Evolutionary conservation across 2,329 filamentous ascomycete species (phyloP).

Genomic region (Seiridium cupressi): DNA sequence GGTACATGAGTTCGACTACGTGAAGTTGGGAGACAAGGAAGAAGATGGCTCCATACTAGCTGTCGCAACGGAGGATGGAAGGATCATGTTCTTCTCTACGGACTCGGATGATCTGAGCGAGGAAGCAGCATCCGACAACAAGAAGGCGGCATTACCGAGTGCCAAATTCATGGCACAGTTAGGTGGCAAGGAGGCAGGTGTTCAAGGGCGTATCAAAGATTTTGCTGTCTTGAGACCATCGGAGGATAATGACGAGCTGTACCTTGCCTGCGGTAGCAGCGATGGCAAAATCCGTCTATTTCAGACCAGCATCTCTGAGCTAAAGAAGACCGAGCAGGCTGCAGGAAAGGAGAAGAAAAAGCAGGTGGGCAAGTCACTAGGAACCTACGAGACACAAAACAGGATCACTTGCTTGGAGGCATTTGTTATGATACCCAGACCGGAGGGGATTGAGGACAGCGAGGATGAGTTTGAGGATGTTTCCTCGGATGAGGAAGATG

Average conservation of each 20-base stretch:
- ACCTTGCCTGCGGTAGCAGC: constrained; percentile 75
- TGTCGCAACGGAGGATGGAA: constrained; percentile 86
- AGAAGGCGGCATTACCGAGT: constrained; percentile 44
- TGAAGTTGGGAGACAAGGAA: constrained; percentile 53
- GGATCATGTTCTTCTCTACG: constrained; percentile 80
- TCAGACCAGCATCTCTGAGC: constrained; percentile 49
- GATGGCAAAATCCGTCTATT: constrained; percentile 84
- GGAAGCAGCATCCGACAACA: constrained; percentile 37
- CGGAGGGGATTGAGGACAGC: constrained; percentile 59
- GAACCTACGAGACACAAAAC: constrained; percentile 80
- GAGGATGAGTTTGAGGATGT: constrained; percentile 35
- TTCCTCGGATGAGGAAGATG: constrained; percentile 50
- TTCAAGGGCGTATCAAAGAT: constrained; percentile 80
- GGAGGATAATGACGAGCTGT: constrained; percentile 37
- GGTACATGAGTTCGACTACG: constrained; percentile 77
- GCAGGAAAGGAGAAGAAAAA: constrained; percentile 23
- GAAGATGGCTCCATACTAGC: constrained; percentile 60
- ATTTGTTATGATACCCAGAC: constrained; percentile 77
- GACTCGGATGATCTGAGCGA: constrained; percentile 42
- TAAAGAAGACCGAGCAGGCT: constrained; percentile 29
- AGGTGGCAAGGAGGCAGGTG: constrained; percentile 68
- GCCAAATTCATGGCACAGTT: constrained; percentile 73
- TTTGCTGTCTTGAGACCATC: constrained; percentile 63
- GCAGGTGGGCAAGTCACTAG: constrained; percentile 65
- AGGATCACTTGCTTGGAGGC: constrained; percentile 85